Base-by-base conservation (phyloP, 345 rosid species). In the Eucalyptus decipiens region DNA sequence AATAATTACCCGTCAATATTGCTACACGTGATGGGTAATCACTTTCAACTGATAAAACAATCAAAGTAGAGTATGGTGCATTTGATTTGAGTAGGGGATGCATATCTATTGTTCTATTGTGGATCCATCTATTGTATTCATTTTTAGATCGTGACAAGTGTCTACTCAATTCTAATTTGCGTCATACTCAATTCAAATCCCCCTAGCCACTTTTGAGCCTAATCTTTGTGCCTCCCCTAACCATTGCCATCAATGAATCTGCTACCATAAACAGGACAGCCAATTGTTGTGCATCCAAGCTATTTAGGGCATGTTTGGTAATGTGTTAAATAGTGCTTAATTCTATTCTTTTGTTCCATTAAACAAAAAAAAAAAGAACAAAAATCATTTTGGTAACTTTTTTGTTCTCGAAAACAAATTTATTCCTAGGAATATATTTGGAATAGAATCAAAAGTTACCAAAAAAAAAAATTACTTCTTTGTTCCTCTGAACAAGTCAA, bases 31-130 rank as follows among this genome's bases (percentile, higher is more conserved):
- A n/a, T 1, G 1, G 3, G 76, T 7, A n/a, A 15, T n/a, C 40
- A 7, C 21, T 65, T 65, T 65, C 76, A n/a, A 65, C 0, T 0
- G 0, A n/a, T 34, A n/a, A 65, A n/a, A n/a, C 1, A 4, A 65
- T n/a, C 0, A 0, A n/a, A 65, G 34, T n/a, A n/a, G 1, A 65
- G 76, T 4, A 34, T 65, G 37, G 3, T 4, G 11, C 21, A 65
- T n/a, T 65, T 28, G 30, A 60, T 26, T 60, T n/a, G 34, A 65
- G 5, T 7, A 65, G 76, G 19, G 3, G 19, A 30, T 30, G 19
- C 37, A 30, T 65, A n/a, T 65, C 1, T 15, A 7, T n/a, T 65
- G 76, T 65, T 17, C 9, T 15, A 15, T 14, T 1, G 19, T 7
- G 76, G 76, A 65, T n/a, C 21, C 3, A 16, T 65, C 3, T 4